A percentile compares a stretch with the other conserved stretches of the same genome.
These are phyloP conservation scores for Nothophoma quercina DNA, from an alignment of 2,329 filamentous ascomycete species.

Conservation along the genomic window DNA sequence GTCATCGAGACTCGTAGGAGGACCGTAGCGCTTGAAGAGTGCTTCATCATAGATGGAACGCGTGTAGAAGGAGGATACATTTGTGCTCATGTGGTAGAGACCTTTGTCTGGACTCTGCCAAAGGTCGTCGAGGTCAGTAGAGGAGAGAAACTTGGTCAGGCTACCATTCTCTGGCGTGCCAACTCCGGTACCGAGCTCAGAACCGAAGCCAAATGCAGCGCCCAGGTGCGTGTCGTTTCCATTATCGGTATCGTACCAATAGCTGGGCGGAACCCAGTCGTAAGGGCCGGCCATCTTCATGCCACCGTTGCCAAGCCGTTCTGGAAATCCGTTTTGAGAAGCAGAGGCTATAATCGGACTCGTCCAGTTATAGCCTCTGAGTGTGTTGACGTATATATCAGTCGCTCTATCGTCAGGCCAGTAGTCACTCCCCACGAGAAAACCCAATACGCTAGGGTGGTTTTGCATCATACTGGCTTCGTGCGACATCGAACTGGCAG, in stretches of 20 bases:
- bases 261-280: conserved; percentile 71
- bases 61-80: conserved; percentile 62
- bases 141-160: conserved; percentile 62
- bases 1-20: conserved; percentile 61
- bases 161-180: conserved; percentile 67
- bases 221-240: conserved; percentile 59
- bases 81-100: conserved; percentile 68
- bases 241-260: conserved; percentile 65
- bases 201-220: conserved; percentile 69
- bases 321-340: conserved; percentile 61
- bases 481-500: conserved; percentile 64
- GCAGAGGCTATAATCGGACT: conserved; percentile 66
- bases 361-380: conserved; percentile 63
- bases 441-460: conserved; percentile 66
- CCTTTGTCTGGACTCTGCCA: conserved; percentile 63
- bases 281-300: conserved; percentile 74
- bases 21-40: conserved; percentile 61
- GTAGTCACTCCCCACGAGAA: conserved; percentile 68
- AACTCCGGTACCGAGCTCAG: conserved; percentile 68
- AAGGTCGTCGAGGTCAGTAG: conserved; percentile 61
- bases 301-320: conserved; percentile 62
- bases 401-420: conserved; percentile 68
- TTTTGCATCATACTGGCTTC: conserved; percentile 67
- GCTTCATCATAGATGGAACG: conserved; percentile 66
- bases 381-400: conserved; percentile 60